These are phyloP conservation scores for Yamadazyma philogaea DNA, from an alignment of 805 yeast genomes.

Conservation along the genomic window DNA sequence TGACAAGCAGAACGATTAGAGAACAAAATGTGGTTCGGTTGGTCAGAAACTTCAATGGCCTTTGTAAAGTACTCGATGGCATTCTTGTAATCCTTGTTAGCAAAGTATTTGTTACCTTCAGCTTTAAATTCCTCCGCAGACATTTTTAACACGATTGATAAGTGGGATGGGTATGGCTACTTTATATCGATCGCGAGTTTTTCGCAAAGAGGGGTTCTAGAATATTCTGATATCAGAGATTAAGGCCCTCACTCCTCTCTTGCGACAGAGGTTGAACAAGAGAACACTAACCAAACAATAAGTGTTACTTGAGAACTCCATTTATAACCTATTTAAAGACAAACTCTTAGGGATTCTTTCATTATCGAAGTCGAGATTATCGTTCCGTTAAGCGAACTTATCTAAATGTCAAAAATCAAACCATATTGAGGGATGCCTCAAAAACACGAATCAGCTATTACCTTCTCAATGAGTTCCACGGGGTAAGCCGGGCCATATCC, in stretches of 20 bases:
- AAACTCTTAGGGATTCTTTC: background rate
- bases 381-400: too few relatives aligned
- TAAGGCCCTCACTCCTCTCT: background rate
- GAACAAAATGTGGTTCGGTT: conserved; percentile 87
- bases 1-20: conserved; percentile 93
- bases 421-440: background rate
- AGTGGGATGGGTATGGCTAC: background rate
- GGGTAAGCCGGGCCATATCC: conserved; percentile 75
- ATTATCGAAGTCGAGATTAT: background rate
- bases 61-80: conserved; percentile 80
- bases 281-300: too few relatives aligned
- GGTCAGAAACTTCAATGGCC: conserved; percentile 79
- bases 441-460: conserved; percentile 19
- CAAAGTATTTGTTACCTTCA: conserved; percentile 89
- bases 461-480: conserved; percentile 39
- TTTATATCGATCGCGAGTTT: background rate
- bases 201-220: conserved; percentile 2
- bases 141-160: conserved; percentile 12
- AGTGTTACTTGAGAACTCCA: too few relatives aligned
- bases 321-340: background rate
- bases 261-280: too few relatives aligned
- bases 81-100: conserved; percentile 75
- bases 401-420: background rate
- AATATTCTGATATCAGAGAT: conserved; percentile 3
- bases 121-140: conserved; percentile 78